These are phyloP conservation scores for Alternaria ethzedia DNA, from an alignment of 2,329 filamentous ascomycete genomes.

Conservation along the genomic window DNA sequence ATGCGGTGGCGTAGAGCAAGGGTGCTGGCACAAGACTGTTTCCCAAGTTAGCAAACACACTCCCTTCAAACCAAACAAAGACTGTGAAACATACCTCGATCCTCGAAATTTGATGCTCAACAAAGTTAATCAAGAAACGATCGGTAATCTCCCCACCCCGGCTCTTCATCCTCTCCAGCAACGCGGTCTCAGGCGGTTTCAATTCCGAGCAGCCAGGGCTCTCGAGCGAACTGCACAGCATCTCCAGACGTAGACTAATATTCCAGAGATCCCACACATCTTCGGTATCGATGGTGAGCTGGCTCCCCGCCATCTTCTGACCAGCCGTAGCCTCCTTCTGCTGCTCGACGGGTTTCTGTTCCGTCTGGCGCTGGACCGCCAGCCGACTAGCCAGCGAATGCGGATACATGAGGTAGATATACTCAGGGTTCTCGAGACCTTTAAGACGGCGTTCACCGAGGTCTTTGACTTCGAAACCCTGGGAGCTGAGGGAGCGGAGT, in stretches of 20 bases:
- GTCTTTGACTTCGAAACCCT: conserved; percentile 96
- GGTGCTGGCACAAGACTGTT: conserved; percentile 79
- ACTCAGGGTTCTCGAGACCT: conserved; percentile 95
- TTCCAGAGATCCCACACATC: conserved; percentile 90
- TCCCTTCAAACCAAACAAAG: neutral
- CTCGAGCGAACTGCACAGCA: conserved; percentile 90
- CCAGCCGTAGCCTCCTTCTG: conserved; percentile 59
- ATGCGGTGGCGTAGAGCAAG: conserved; percentile 81
- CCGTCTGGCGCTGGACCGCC: conserved; percentile 66
- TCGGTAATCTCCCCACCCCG: conserved; percentile 87
- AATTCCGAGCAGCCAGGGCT: conserved; percentile 67
- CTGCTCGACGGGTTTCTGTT: conserved; percentile 47
- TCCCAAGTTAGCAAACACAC: conserved; percentile 26
- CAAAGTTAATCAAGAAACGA: conserved; percentile 82
- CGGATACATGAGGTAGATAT: conserved; percentile 94
- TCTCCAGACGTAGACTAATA: conserved; percentile 86
- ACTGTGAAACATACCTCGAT: conserved; percentile 75
- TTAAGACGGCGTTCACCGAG: conserved; percentile 95
- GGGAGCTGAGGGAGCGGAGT: conserved; percentile 81
- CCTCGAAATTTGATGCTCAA: conserved; percentile 93
- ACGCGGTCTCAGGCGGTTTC: conserved; percentile 79
- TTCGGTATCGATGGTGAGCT: conserved; percentile 81
- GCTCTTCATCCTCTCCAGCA: conserved; percentile 76
- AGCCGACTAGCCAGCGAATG: conserved; percentile 84
- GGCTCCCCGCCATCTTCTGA: conserved; percentile 66